These are phyloP conservation scores for Phytophthora pseudosyringae DNA, from an alignment of 352 stramenopile genomes.

Conservation along the genomic window DNA sequence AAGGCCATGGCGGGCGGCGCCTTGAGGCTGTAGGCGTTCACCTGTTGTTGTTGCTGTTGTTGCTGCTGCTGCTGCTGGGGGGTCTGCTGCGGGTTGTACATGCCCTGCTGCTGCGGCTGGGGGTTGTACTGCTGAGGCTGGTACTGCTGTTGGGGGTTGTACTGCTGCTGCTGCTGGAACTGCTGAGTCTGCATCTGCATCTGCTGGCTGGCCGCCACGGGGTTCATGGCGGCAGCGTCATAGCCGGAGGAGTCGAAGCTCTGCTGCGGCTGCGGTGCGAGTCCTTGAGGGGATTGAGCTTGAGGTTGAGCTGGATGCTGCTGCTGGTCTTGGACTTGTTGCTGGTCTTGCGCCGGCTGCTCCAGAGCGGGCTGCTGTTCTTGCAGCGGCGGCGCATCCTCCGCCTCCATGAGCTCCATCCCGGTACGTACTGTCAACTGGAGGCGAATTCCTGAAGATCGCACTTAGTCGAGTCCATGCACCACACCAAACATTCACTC, in stretches of 20 bases:
- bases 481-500: constrained; percentile 8
- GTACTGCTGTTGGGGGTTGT: constrained; percentile 26
- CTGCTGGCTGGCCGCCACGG: constrained; percentile 19
- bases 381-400: constrained; percentile 14
- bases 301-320: background rate
- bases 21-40: constrained; percentile 37
- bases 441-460: background rate
- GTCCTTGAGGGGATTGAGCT: background rate
- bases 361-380: background rate
- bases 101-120: constrained; percentile 20
- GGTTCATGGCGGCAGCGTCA: constrained; percentile 19
- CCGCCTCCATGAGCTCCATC: constrained; percentile 26
- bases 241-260: constrained; percentile 25
- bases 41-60: constrained; percentile 8
- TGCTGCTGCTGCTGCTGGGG: constrained; percentile 20
- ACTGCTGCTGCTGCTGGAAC: constrained; percentile 29
- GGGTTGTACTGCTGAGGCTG: constrained; percentile 25
- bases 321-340: constrained; percentile 7
- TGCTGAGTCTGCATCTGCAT: constrained; percentile 30
- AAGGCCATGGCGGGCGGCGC: constrained; percentile 30
- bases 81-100: constrained; percentile 33
- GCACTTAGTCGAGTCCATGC: background rate
- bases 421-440: background rate
- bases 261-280: constrained; percentile 15
- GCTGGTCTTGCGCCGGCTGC: constrained; percentile 10